Evolutionary conservation across 164 flowering plant genomes (phyloP), one percentile per base, ranked within the genome.

Genomic region (Tetracentron sinense): DNA sequence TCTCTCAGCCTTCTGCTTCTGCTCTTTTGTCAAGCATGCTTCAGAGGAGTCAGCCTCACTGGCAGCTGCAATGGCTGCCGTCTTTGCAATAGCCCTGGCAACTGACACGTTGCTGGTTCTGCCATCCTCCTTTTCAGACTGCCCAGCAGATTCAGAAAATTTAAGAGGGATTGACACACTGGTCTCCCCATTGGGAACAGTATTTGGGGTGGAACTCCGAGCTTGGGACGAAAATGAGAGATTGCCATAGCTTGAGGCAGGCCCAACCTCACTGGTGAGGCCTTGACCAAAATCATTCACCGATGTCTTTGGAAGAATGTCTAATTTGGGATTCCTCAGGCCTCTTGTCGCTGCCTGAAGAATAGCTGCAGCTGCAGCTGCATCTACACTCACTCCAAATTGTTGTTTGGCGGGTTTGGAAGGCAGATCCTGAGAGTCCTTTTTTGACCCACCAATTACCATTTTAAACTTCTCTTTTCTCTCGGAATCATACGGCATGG

Each of bases 341-440:
- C 99, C 99, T 73, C 90, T 79, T 21, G 82, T 86, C 55, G 96
- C 97, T 59, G 93, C 97, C 76, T 86, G 89, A 74, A 94, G 88
- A 65, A 94, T 94, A 46, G 95, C 97, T 64, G 97, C 97, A 27
- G 86, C 88, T 27, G 81, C 70, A 22, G 76, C 74, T 17, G 85
- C 85, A 80, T 88, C 95, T 46, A 84, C 75, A 59, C 70, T 72
- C 58, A 83, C 63, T 52, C 79, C 87, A 69, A 42, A 11, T 35
- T 78, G 77, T 17, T 73, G 83, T 63, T 72, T 78, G 5, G 64
- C 6, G 1, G 75, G 56, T 75, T 76, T 87, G 5, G 87, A 58
- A 23, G 80, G 70, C 21, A 54, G 78, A 2, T 90, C 96, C 20
- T 72, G 80, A 49, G 65, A 60, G 56, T 89, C 96, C 75, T 83